Conservation (phyloP, 2,329 filamentous ascomycete genomes). For the Cordyceps javanica region DNA sequence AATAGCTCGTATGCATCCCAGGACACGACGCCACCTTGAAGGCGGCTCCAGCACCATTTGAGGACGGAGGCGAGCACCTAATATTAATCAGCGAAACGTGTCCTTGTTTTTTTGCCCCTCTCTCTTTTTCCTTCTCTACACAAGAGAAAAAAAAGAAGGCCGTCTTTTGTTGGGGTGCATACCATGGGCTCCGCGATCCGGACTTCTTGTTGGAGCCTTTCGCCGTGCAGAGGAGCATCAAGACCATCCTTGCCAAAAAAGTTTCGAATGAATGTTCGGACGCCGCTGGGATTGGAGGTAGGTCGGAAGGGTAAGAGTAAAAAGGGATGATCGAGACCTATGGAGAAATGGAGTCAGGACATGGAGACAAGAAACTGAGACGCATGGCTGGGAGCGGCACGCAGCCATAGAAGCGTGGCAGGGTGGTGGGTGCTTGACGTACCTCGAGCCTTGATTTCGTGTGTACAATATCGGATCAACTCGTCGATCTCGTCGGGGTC, state of each 20-base stretch:
- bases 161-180: constrained; percentile 20
- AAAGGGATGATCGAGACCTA: constrained; percentile 86
- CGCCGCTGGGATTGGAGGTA: constrained; percentile 83
- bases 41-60: constrained; percentile 97
- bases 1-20: constrained; percentile 98
- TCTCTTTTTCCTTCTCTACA: not conserved
- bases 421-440: constrained; percentile 21
- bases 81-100: constrained; percentile 17
- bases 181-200: constrained; percentile 93
- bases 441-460: constrained; percentile 94
- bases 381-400: not conserved
- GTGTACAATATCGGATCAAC: constrained; percentile 74
- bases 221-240: constrained; percentile 57
- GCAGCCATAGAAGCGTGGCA: constrained; percentile 15
- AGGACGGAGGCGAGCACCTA: constrained; percentile 88
- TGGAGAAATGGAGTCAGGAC: constrained; percentile 3
- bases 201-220: constrained; percentile 73
- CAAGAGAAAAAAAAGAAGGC: too few relatives aligned
- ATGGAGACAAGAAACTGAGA: not conserved
- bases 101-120: too few relatives aligned
- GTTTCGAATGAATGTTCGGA: constrained; percentile 86
- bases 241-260: constrained; percentile 75
- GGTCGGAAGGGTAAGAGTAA: constrained; percentile 91
- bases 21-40: constrained; percentile 84
- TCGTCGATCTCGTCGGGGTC: constrained; percentile 89